Evolutionary conservation across 163 green algal species (phyloP), one percentile per base, ranked within the genome.

Genomic region (Chlamydomonas reinhardtii): DNA sequence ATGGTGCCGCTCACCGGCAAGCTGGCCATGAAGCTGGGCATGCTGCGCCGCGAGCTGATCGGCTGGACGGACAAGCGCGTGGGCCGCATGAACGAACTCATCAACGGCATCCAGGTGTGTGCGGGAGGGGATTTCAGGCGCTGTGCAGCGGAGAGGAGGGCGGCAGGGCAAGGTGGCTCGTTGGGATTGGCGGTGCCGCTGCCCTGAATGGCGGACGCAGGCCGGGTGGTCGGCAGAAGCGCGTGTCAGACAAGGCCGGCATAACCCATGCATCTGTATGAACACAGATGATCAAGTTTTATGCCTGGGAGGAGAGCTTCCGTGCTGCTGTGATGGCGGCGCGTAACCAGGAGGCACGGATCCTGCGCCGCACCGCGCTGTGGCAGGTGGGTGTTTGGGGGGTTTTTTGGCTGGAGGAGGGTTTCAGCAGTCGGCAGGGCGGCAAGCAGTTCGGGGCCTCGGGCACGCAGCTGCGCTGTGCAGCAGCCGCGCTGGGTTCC

Each of bases 281-380:
- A 56, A 56, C 19, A 14, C 84, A 89, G 75, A 85, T 91, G 62
- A 91, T 96, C 80, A 95, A 96, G 90, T 94, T 95, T 35, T 96
- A 95, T 71, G 91, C 88, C n/a, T 96, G 93, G 93, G 93, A 96
- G 88, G 52, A 66, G 11, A 48, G 73, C 24, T 96, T 96, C 85
- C 91, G 89, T 43, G 75, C 56, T 5, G 43, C 73, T 0, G 89
- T 96, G 25, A 74, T 83, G 76, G 83, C 88, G 48, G 85, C 82
- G 25, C 88, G 94, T 25, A 48, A 31, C 12, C 78, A 93, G 59
- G 94, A 96, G 90, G 91, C 92, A 9, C 52, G 20, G 61, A 95
- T 95, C 56, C 64, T 96, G 48, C 83, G 88, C 34, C 87, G 64
- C 31, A 84, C 86, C 2, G 91, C 91, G 2, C 48, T 87, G 61